Evolutionary conservation across 768 basidiomycete species (phyloP).

Genomic region (Gloeostereum incarnatum): DNA sequence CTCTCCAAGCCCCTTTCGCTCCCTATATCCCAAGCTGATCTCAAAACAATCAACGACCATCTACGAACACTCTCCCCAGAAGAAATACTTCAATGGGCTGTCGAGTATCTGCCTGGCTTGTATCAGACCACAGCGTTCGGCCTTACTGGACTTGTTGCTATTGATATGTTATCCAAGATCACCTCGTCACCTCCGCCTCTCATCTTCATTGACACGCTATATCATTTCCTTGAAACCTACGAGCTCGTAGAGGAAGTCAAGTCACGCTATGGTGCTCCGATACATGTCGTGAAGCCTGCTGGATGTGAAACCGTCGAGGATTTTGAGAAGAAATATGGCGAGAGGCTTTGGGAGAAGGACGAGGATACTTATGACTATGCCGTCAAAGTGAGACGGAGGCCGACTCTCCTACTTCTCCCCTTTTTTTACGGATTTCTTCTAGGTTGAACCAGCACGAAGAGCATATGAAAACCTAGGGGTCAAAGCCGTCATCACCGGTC

Average conservation of each 20-base stretch:
- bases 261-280: constrained; percentile 56
- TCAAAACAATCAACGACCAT: constrained; percentile 64
- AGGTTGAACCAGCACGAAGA: constrained; percentile 91
- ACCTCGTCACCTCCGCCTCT: constrained; percentile 63
- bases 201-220: constrained; percentile 94
- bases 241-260: constrained; percentile 80
- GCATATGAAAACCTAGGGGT: constrained; percentile 78
- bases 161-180: constrained; percentile 90
- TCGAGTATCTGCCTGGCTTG: constrained; percentile 68
- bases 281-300: constrained; percentile 75
- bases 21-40: constrained; percentile 48
- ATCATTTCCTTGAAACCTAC: constrained; percentile 93
- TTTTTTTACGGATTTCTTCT: too few species aligned
- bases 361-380: constrained; percentile 85
- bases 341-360: constrained; percentile 79
- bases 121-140: constrained; percentile 97
- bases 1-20: constrained; percentile 39
- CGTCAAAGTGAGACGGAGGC: constrained; percentile 60
- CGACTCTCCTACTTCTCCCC: not conserved
- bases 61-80: constrained; percentile 68
- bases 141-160: constrained; percentile 85
- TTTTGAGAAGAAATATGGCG: constrained; percentile 75
- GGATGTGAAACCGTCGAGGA: constrained; percentile 57
- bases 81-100: constrained; percentile 80
- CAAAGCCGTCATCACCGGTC: constrained; percentile 87